Evolutionary conservation across 1,139 yeast genomes (phyloP).

Genomic region (Saccharomycopsis phalli): DNA sequence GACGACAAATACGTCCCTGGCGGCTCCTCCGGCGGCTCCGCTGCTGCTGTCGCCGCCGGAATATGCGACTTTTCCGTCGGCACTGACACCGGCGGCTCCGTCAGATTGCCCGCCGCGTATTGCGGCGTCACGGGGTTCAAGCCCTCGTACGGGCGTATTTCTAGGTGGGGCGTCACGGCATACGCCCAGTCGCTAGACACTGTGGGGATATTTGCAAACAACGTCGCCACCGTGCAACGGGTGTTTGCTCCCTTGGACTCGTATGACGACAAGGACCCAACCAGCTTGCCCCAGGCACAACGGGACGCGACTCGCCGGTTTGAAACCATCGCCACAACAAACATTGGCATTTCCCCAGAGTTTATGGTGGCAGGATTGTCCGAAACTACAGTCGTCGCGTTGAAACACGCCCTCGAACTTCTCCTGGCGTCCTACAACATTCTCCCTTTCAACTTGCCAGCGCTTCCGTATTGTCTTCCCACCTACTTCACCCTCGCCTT

Average conservation of each 20-base stretch:
- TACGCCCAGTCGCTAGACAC: constrained; percentile 95
- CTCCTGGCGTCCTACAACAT: constrained; percentile 50
- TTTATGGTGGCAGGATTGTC: constrained; percentile 51
- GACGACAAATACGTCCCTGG: constrained; percentile 48
- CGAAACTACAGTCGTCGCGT: constrained; percentile 35
- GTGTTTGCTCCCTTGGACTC: constrained; percentile 52
- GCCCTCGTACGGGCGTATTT: constrained; percentile 85
- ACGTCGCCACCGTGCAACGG: constrained; percentile 34
- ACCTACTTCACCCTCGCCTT: constrained; percentile 83
- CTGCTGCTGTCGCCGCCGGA: constrained; percentile 76
- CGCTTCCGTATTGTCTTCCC: constrained; percentile 60
- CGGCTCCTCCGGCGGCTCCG: constrained; percentile 95
- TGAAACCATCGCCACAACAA: no score
- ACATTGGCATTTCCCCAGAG: constrained; percentile 68
- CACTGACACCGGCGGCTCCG: constrained; percentile 96
- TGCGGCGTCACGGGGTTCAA: constrained; percentile 81
- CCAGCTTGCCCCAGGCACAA: no score
- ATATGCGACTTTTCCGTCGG: constrained; percentile 71
- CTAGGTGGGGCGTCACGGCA: constrained; percentile 86
- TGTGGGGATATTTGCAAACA: constrained; percentile 68
- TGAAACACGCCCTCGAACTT: constrained; percentile 37
- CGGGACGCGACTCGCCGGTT: no score
- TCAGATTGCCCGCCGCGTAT: constrained; percentile 83
- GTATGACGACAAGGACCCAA: constrained; percentile 72
- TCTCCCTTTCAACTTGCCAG: constrained; percentile 58